Percentiles rank a stretch among this genome's conserved stretches.
Conservation (phyloP, 2,329 filamentous ascomycete genomes). For the Pseudopyrenochaeta lycopersici region DNA sequence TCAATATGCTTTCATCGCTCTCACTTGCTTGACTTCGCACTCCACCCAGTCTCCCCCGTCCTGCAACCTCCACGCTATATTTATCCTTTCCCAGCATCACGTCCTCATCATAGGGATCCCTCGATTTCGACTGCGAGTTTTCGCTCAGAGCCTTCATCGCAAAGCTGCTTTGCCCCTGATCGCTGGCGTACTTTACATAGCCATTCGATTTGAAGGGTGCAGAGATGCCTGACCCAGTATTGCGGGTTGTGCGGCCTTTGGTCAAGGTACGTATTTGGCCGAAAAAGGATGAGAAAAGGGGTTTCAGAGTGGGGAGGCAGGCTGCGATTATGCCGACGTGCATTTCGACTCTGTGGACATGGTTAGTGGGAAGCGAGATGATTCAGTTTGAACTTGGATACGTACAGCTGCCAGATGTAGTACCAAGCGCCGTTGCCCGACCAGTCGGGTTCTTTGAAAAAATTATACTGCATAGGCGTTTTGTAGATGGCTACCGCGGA, state of each 20-base stretch:
- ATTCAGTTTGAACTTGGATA: not conserved
- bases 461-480: slow-evolving; percentile 38
- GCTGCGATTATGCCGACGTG: slow-evolving; percentile 43
- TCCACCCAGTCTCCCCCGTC: slow-evolving; percentile 2
- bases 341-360: slow-evolving; percentile 33
- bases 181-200: slow-evolving; percentile 23
- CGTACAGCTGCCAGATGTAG: slow-evolving; percentile 39
- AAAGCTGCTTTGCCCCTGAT: slow-evolving; percentile 1
- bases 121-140: slow-evolving; percentile 3
- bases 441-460: slow-evolving; percentile 39
- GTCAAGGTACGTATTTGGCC: slow-evolving; percentile 29
- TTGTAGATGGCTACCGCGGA: slow-evolving; percentile 33
- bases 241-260: slow-evolving; percentile 17
- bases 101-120: slow-evolving; percentile 21
- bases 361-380: slow-evolving; percentile 32
- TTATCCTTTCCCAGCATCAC: slow-evolving; percentile 17
- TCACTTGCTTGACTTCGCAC: slow-evolving; percentile 3
- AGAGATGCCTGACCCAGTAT: slow-evolving; percentile 15
- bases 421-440: slow-evolving; percentile 34
- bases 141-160: slow-evolving; percentile 23
- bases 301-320: slow-evolving; percentile 39
- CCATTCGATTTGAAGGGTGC: slow-evolving; percentile 26
- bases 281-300: slow-evolving; percentile 37
- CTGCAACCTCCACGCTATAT: slow-evolving; percentile 11
- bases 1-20: slow-evolving; percentile 24